phyloP scores from a whole-genome alignment of 129 eudicot genomes.

The Chrysanthemum seticuspe region DNA sequence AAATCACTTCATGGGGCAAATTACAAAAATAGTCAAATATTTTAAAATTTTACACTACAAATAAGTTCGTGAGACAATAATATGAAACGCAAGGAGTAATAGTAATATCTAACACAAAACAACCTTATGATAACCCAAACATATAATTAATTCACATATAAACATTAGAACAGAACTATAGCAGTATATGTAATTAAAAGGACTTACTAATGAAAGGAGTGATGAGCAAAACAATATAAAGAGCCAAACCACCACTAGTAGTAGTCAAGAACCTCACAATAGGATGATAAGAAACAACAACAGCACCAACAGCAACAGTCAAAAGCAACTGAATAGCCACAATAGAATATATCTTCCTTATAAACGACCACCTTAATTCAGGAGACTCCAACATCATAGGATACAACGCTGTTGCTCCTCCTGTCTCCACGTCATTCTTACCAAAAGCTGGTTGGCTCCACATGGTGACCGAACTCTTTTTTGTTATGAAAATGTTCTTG shows the following conservation, averaged over 20 bases:
- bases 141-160: neutral
- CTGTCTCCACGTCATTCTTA: slow-evolving; percentile 66
- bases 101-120: neutral
- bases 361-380: slow-evolving; percentile 75
- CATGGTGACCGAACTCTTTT: slow-evolving; percentile 29
- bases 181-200: neutral
- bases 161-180: too few relatives aligned
- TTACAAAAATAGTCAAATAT: too few relatives aligned
- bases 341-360: slow-evolving; percentile 68
- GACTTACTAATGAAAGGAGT: slow-evolving; percentile 68
- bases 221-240: slow-evolving; percentile 54
- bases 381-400: slow-evolving; percentile 73
- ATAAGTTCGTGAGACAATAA: too few relatives aligned
- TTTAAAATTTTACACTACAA: too few relatives aligned
- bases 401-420: slow-evolving; percentile 38
- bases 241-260: slow-evolving; percentile 53
- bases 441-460: slow-evolving; percentile 45
- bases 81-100: too few relatives aligned
- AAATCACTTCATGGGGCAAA: too few relatives aligned
- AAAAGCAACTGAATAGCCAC: slow-evolving; percentile 63
- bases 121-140: neutral
- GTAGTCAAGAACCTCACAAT: slow-evolving; percentile 47
- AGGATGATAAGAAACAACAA: slow-evolving; percentile 59
- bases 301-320: slow-evolving; percentile 64
- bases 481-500: neutral